Conservation (phyloP, 306 rosid genomes). For the Cercis canadensis region DNA sequence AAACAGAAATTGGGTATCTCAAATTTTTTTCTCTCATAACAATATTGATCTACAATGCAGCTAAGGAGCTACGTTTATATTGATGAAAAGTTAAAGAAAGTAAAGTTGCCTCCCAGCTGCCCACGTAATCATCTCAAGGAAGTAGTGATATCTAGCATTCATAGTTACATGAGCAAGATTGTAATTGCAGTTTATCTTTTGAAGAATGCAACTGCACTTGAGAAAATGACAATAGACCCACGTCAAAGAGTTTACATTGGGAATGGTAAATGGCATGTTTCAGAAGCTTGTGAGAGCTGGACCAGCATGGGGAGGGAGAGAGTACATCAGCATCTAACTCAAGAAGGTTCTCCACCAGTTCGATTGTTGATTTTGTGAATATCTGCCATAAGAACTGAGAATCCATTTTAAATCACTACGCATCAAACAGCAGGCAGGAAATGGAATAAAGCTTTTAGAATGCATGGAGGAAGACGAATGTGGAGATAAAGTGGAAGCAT, state of each 20-base stretch:
- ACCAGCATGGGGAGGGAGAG: constrained; percentile 7
- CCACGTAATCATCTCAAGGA: constrained; percentile 35
- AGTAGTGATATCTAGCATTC: constrained; percentile 36
- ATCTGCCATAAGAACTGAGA: too few species aligned
- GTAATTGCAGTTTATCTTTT: constrained; percentile 41
- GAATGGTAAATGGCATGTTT: constrained; percentile 37
- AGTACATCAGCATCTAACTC: constrained; percentile 18
- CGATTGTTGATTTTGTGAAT: constrained; percentile 33
- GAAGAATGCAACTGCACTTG: constrained; percentile 37
- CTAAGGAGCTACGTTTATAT: constrained; percentile 13
- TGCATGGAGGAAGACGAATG: neutral
- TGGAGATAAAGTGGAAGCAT: neutral
- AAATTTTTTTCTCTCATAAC: neutral
- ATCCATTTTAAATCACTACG: too few species aligned
- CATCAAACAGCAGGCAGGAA: neutral
- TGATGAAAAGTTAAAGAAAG: constrained; percentile 16
- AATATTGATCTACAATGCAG: constrained; percentile 20
- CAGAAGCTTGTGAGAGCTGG: constrained; percentile 36
- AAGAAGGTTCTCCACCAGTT: constrained; percentile 14
- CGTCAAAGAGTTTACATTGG: constrained; percentile 39
- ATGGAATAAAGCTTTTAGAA: neutral
- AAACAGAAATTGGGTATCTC: neutral
- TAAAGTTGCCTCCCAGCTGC: neutral
- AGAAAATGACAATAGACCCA: constrained; percentile 45
- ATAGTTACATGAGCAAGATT: constrained; percentile 38